Conservation (phyloP, 2,329 filamentous ascomycete species). For the Cladosporium sphaerospermum region DNA sequence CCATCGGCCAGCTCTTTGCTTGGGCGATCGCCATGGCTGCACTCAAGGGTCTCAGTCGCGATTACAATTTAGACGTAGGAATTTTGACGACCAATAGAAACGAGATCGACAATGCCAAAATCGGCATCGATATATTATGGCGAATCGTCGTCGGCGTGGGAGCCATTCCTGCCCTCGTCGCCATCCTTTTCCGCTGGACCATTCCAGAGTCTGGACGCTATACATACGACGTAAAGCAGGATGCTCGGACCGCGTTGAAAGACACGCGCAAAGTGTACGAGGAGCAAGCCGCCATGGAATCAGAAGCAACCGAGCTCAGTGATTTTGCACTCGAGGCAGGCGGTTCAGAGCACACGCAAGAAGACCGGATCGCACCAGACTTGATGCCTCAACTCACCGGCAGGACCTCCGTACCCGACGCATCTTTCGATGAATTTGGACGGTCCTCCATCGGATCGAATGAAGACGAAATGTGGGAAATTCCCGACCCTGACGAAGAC, state of each 20-base stretch:
- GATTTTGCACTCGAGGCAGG: neutral
- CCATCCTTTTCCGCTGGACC: conserved; percentile 34
- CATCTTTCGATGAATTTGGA: conserved; percentile 1
- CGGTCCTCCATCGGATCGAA: conserved; percentile 1
- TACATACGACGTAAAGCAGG: conserved; percentile 33
- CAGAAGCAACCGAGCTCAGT: conserved; percentile 1
- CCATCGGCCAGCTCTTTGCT: conserved; percentile 34
- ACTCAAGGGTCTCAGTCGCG: conserved; percentile 18
- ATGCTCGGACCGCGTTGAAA: conserved; percentile 22
- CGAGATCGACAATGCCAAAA: conserved; percentile 19
- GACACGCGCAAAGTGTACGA: conserved; percentile 17
- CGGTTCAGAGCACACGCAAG: neutral
- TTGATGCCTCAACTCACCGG: conserved; percentile 1
- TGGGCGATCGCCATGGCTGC: conserved; percentile 18
- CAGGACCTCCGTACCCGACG: neutral
- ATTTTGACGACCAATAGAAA: neutral
- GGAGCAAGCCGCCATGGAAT: conserved; percentile 1
- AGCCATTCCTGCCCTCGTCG: conserved; percentile 33
- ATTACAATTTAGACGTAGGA: conserved; percentile 8
- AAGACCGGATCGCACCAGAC: neutral
- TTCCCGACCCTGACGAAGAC: conserved; percentile 3
- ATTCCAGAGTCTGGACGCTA: conserved; percentile 38
- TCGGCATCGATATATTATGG: conserved; percentile 35
- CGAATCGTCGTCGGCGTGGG: conserved; percentile 36
- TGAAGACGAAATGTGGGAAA: conserved; percentile 15